These are phyloP conservation scores for Aspergillus sclerotiicarbonarius DNA, from an alignment of 495 filamentous ascomycete species.

Conservation along the genomic window DNA sequence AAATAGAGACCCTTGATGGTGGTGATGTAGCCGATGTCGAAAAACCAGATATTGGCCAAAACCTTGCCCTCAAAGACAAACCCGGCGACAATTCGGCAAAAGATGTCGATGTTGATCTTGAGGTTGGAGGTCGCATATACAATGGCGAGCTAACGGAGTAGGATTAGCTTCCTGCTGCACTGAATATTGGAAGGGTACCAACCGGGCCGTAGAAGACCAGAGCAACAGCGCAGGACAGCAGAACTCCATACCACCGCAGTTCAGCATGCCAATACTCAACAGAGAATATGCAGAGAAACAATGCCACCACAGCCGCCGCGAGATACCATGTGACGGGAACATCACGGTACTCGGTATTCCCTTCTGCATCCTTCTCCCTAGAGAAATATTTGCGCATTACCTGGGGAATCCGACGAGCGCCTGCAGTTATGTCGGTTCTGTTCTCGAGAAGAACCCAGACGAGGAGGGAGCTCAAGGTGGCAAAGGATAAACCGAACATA, in stretches of 20 bases:
- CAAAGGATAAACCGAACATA: conserved; percentile 74
- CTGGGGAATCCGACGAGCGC: conserved; percentile 11
- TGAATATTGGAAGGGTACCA: background rate
- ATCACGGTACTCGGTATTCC: conserved; percentile 53
- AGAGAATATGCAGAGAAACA: conserved; percentile 75
- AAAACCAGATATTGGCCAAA: conserved; percentile 88
- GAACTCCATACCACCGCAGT: conserved; percentile 63
- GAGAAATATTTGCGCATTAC: conserved; percentile 12
- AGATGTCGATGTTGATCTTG: conserved; percentile 73
- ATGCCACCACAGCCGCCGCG: conserved; percentile 63
- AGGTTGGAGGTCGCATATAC: conserved; percentile 86
- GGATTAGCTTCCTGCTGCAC: too few relatives aligned
- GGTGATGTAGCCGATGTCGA: conserved; percentile 66
- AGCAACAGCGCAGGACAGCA: conserved; percentile 72
- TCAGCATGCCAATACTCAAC: conserved; percentile 72
- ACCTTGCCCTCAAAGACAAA: conserved; percentile 75
- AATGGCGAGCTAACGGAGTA: conserved; percentile 63
- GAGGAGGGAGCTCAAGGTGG: conserved; percentile 65
- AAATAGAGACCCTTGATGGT: conserved; percentile 85
- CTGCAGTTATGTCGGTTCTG: conserved; percentile 22
- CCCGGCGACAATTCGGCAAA: conserved; percentile 77
- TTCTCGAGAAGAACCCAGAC: conserved; percentile 61
- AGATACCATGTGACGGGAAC: conserved; percentile 79
- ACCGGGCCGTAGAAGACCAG: conserved; percentile 46
- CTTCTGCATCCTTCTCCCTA: conserved; percentile 55